phyloP scores from a whole-genome alignment of 2,329 filamentous ascomycete species.

The Laburnicola sp. region DNA sequence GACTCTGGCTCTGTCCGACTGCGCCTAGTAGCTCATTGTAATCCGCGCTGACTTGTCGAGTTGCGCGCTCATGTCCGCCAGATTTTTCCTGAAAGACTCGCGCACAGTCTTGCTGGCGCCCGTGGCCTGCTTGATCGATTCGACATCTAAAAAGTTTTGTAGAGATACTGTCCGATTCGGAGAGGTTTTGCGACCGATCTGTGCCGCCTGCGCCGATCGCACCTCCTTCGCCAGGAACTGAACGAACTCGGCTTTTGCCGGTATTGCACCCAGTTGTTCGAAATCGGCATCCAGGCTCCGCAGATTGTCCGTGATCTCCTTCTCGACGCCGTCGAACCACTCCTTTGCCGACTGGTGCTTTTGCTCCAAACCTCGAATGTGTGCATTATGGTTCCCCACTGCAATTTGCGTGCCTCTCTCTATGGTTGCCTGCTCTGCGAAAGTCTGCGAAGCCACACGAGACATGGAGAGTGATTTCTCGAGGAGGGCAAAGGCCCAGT shows the following conservation, averaged over 20 bases:
- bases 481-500: constrained; percentile 75
- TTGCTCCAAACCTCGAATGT: constrained; percentile 70
- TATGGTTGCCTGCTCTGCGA: constrained; percentile 74
- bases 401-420: constrained; percentile 81
- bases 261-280: constrained; percentile 64
- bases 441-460: constrained; percentile 64
- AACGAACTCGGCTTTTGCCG: constrained; percentile 68
- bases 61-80: constrained; percentile 48
- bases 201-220: constrained; percentile 31
- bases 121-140: constrained; percentile 72
- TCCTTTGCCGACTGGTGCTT: constrained; percentile 71
- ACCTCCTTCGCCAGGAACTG: constrained; percentile 46
- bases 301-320: constrained; percentile 67
- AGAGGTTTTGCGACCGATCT: constrained; percentile 28
- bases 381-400: constrained; percentile 78
- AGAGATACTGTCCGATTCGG: constrained; percentile 30
- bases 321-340: constrained; percentile 69
- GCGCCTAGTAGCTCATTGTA: constrained; percentile 51
- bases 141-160: constrained; percentile 68
- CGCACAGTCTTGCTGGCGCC: constrained; percentile 66
- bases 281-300: constrained; percentile 71
- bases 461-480: constrained; percentile 71
- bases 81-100: constrained; percentile 63
- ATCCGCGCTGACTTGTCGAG: constrained; percentile 47
- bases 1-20: constrained; percentile 52